phyloP scores from a whole-genome alignment of 768 basidiomycete species.

The Boletus rubescentipes region DNA sequence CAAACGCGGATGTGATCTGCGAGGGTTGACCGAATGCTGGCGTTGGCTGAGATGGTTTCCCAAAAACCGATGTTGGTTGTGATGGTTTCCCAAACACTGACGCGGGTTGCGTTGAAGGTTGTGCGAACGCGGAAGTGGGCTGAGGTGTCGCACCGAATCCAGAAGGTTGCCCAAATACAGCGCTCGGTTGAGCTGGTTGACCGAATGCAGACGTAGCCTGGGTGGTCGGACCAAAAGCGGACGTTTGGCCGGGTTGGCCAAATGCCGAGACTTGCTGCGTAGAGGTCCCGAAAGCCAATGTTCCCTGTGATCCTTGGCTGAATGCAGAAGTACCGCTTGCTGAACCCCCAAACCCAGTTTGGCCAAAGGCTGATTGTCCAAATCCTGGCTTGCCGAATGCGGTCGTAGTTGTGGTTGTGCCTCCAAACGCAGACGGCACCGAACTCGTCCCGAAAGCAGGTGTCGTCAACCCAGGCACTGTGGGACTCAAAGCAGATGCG shows the following conservation, averaged over 20 bases:
- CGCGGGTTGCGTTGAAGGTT: constrained; percentile 30
- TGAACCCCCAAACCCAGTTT: constrained; percentile 28
- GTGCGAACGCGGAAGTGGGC: constrained; percentile 25
- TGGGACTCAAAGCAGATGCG: constrained; percentile 7
- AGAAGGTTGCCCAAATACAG: constrained; percentile 41
- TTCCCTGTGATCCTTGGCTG: constrained; percentile 26
- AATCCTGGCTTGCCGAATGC: constrained; percentile 32
- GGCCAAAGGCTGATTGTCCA: constrained; percentile 42
- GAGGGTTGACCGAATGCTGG: constrained; percentile 40
- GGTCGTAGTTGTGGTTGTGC: constrained; percentile 21
- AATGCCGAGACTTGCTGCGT: constrained; percentile 37
- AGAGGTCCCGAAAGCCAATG: constrained; percentile 37
- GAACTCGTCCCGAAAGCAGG: constrained; percentile 40
- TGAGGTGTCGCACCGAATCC: constrained; percentile 36
- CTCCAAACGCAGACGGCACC: constrained; percentile 34
- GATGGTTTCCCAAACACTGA: constrained; percentile 36
- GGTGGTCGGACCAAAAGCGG: constrained; percentile 38
- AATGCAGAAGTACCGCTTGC: constrained; percentile 22
- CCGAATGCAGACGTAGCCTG: constrained; percentile 31
- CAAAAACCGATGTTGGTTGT: constrained; percentile 28
- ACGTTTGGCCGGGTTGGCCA: constrained; percentile 37
- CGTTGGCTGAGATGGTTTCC: constrained; percentile 31
- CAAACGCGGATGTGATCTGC: constrained; percentile 30
- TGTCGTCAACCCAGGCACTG: constrained; percentile 24
- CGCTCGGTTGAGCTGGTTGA: constrained; percentile 31